Conservation (phyloP, 2,329 filamentous ascomycete species). For the Epichloe hybrida region DNA sequence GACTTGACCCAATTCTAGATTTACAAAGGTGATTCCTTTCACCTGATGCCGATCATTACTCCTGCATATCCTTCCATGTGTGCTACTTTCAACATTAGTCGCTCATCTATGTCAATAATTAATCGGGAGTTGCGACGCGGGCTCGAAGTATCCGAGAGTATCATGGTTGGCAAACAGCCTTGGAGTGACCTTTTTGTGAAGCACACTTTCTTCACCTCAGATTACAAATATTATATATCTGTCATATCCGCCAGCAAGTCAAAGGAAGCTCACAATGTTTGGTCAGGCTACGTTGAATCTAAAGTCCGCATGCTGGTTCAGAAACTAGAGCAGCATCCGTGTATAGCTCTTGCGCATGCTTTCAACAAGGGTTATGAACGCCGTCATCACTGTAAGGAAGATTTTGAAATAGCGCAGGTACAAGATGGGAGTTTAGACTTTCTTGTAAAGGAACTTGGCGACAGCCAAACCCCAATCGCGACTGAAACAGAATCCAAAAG, state of each 20-base stretch:
- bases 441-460: constrained; percentile 27
- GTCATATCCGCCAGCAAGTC: constrained; percentile 72
- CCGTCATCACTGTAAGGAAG: constrained; percentile 54
- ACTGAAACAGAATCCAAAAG: constrained; percentile 21
- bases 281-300: constrained; percentile 87
- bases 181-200: constrained; percentile 79
- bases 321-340: constrained; percentile 65
- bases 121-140: constrained; percentile 70
- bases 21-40: constrained; percentile 67
- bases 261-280: constrained; percentile 72
- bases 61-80: constrained; percentile 98
- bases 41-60: constrained; percentile 97
- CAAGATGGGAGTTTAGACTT: constrained; percentile 39
- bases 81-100: constrained; percentile 84
- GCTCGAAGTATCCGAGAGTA: constrained; percentile 62
- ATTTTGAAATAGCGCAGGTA: constrained; percentile 36
- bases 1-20: constrained; percentile 30
- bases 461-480: not conserved
- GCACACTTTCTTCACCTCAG: constrained; percentile 84
- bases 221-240: constrained; percentile 91
- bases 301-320: constrained; percentile 79
- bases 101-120: constrained; percentile 75
- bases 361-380: constrained; percentile 91
- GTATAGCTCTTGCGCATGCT: constrained; percentile 72
- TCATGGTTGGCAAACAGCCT: constrained; percentile 59